Conservation (phyloP, 2,329 filamentous ascomycete genomes). For the Elsinoe batatas region DNA sequence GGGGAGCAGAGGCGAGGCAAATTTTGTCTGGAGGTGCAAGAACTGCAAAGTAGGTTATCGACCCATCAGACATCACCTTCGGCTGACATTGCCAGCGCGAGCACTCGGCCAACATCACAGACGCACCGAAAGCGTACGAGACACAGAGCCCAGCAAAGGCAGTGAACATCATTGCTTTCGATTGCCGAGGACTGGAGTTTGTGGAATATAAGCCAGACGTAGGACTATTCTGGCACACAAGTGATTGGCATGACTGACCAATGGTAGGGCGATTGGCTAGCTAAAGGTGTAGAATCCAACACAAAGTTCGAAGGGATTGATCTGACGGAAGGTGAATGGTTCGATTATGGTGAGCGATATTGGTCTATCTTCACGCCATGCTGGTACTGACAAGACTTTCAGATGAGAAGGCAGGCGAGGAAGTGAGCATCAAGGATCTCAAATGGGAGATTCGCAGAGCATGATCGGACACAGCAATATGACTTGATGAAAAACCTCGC, state of each 20-base stretch:
- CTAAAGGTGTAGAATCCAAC: slow-evolving; percentile 66
- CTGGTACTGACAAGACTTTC: neutral
- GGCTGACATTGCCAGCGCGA: slow-evolving; percentile 50
- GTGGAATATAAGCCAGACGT: slow-evolving; percentile 84
- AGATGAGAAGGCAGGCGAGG: slow-evolving; percentile 17
- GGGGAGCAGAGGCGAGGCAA: slow-evolving; percentile 87
- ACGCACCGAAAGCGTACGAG: slow-evolving; percentile 61
- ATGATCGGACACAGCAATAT: slow-evolving; percentile 30
- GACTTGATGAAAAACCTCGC: neutral
- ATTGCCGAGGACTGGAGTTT: slow-evolving; percentile 91
- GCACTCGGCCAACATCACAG: slow-evolving; percentile 75
- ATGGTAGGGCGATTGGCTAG: slow-evolving; percentile 75
- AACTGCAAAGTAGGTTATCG: slow-evolving; percentile 69
- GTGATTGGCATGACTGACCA: slow-evolving; percentile 7
- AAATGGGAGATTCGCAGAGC: slow-evolving; percentile 75
- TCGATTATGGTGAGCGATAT: slow-evolving; percentile 54
- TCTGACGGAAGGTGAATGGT: slow-evolving; percentile 87
- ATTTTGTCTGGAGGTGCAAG: slow-evolving; percentile 99
- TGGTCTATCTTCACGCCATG: neutral
- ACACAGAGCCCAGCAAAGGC: slow-evolving; percentile 61
- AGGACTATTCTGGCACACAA: slow-evolving; percentile 21
- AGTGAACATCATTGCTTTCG: slow-evolving; percentile 77
- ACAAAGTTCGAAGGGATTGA: slow-evolving; percentile 79
- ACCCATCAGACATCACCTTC: neutral
- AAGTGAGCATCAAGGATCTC: slow-evolving; percentile 47